Conservation (phyloP, 495 filamentous ascomycete species). For the Hyaloscypha variabilis region DNA sequence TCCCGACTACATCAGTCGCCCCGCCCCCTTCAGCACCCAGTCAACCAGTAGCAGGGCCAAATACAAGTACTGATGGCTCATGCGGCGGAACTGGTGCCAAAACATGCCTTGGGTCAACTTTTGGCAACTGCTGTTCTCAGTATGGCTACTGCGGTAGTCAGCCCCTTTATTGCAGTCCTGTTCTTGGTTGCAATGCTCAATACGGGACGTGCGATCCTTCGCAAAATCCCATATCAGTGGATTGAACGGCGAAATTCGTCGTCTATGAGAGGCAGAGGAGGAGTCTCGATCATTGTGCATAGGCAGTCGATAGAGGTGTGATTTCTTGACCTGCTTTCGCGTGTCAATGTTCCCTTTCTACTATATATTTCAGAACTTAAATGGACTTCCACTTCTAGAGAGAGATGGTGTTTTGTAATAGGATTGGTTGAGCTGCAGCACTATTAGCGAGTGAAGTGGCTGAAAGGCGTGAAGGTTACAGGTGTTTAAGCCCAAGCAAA, state of each 20-base stretch:
- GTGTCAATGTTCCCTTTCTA: background rate
- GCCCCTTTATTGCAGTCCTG: background rate
- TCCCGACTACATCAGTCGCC: no score
- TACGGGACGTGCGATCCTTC: background rate
- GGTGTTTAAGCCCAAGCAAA: background rate
- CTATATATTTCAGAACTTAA: background rate
- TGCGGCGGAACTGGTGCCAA: background rate
- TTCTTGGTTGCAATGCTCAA: background rate
- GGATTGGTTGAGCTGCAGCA: background rate
- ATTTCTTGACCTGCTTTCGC: background rate
- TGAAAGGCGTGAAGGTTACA: background rate
- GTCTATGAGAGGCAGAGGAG: no score
- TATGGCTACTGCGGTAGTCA: constrained; percentile 1
- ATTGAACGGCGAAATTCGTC: background rate
- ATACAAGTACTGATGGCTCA: background rate
- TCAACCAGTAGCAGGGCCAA: no score
- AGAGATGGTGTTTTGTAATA: background rate
- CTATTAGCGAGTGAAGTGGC: background rate
- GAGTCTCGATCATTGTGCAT: background rate
- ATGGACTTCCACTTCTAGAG: background rate
- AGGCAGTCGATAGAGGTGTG: background rate
- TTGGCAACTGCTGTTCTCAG: constrained; percentile 1
- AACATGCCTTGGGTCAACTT: background rate
- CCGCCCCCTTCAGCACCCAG: no score
- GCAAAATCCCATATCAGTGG: background rate